Evolutionary conservation across 2,329 filamentous ascomycete species (phyloP), one percentile per base, ranked within the genome.

Genomic region (Cordyceps fumosorosea): DNA sequence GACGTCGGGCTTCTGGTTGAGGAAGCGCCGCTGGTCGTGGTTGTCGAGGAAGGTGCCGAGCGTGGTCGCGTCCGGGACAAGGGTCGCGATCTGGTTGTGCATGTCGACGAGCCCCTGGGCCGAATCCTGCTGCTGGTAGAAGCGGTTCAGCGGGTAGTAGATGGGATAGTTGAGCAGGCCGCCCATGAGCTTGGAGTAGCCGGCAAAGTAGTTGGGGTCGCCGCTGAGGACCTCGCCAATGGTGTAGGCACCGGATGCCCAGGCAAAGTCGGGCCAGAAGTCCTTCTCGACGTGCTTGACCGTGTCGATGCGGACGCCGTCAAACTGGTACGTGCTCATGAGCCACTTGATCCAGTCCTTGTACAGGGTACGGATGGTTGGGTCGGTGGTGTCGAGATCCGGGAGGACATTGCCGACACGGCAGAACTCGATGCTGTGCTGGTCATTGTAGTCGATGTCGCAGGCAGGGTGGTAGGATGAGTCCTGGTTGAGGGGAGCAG

Each of bases 401-500:
- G 86, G 84, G 0, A 90, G 80, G 0, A 79, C 76, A n/a, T 52
- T 45, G 3, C 84, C 79, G 18, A 76, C 78, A n/a, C 81, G 73
- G 75, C 86, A 89, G 63, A 73, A 66, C 65, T 80, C 76, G 63
- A 79, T 69, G 65, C 75, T 73, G 51, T 70, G 75, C 65, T 84
- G 76, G 68, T 86, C 73, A 44, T 71, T 69, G 72, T 85, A 87
- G 70, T 87, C 69, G 63, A 79, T 78, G 58, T 84, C 68, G 72
- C 87, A 89, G 67, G 80, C 82, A 1, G 79, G 51, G 69, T 90
- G 86, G 73, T 84, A 90, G 67, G 86, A 86, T 26, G 77, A 78
- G 20, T 77, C 63, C 32, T 81, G 73, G 70, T 87, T 80, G 53
- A 82, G 74, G 0, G 78, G 78, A 5, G 71, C 67, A 6, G 80